phyloP scores from a whole-genome alignment of 768 basidiomycete species.

The Austroboletus festivus region DNA sequence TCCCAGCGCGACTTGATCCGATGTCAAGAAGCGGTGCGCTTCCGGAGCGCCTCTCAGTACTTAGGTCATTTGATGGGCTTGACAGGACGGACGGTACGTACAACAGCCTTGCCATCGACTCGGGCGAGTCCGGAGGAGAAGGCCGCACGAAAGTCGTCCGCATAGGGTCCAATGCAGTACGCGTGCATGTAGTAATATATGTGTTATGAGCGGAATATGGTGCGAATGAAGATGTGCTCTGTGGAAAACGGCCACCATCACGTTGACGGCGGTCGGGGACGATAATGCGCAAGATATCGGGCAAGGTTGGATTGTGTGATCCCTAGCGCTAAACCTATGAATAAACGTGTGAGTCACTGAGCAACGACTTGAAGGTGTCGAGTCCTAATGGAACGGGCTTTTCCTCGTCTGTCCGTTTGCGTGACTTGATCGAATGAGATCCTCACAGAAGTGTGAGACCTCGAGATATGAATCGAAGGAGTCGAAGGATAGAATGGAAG shows the following conservation, averaged over 20 bases:
- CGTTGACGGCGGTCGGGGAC: neutral
- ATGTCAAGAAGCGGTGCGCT: neutral
- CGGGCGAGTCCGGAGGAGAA: conserved; percentile 2
- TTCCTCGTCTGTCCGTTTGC: conserved; percentile 1
- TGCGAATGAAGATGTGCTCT: neutral
- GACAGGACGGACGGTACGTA: neutral
- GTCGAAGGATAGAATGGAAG: conserved; percentile 20
- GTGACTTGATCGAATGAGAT: conserved; percentile 15
- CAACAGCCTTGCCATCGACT: neutral
- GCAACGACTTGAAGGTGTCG: too few species aligned
- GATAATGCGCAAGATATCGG: too few species aligned
- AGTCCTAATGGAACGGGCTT: too few species aligned
- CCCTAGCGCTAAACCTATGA: too few species aligned
- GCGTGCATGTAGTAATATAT: neutral
- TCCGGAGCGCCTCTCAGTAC: neutral
- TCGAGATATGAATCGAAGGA: conserved; percentile 7
- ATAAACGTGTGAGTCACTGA: too few species aligned
- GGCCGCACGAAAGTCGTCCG: conserved; percentile 20
- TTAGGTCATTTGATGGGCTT: neutral
- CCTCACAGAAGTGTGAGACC: conserved; percentile 9
- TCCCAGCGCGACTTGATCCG: conserved; percentile 12
- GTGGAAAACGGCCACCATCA: conserved; percentile 1
- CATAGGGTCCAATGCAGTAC: conserved; percentile 21
- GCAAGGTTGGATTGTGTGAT: too few species aligned
- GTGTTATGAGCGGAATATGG: conserved; percentile 14